phyloP scores from a whole-genome alignment of 331 rosid genomes.

The Prunus yedoensis region DNA sequence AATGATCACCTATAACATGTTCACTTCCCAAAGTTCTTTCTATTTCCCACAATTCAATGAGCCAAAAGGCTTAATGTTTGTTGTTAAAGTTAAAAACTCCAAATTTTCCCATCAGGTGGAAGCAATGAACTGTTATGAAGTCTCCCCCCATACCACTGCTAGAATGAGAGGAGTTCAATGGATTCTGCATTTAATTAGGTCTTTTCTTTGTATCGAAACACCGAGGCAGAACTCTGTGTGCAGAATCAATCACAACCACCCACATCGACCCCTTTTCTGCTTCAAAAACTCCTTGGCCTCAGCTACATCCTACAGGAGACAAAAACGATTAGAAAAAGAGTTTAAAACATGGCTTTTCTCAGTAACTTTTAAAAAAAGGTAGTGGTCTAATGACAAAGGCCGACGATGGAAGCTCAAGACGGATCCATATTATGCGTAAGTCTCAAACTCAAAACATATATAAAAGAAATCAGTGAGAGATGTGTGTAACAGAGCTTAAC shows the following conservation, averaged over 20 bases:
- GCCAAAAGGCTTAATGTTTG: neutral
- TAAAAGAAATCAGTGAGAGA: neutral
- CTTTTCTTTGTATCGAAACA: neutral
- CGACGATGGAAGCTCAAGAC: no score
- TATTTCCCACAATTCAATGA: neutral
- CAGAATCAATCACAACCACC: constrained; percentile 40
- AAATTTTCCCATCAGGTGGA: neutral
- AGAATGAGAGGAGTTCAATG: neutral
- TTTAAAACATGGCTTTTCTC: neutral
- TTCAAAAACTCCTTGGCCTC: constrained; percentile 78
- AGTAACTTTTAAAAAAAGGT: no score
- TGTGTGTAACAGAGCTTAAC: neutral
- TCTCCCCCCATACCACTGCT: neutral
- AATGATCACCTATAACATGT: neutral
- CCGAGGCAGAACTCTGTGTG: neutral
- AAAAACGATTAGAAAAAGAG: constrained; percentile 8
- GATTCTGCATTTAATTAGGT: neutral
- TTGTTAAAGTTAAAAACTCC: constrained; percentile 8
- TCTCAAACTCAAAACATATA: no score
- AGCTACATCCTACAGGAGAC: constrained; percentile 52
- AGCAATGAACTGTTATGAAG: neutral
- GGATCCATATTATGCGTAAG: no score
- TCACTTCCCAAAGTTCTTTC: neutral
- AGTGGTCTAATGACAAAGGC: no score
- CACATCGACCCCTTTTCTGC: constrained; percentile 62